Evolutionary conservation across 345 rosid genomes (phyloP).

Genomic region (Gynandropsis gynandra): DNA sequence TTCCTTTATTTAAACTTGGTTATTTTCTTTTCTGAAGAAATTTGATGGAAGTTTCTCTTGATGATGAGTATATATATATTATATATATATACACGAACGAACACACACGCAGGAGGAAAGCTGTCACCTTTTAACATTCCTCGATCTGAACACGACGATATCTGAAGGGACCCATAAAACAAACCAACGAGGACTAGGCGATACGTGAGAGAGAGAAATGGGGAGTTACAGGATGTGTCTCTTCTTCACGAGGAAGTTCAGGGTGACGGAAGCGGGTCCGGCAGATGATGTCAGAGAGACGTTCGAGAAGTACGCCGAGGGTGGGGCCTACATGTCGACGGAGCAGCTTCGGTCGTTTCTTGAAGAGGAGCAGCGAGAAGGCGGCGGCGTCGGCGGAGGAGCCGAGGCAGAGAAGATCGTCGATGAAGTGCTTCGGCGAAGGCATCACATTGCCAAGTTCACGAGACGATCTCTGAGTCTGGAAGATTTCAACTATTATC

Average conservation of each 20-base stretch:
- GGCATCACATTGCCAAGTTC: slow-evolving; percentile 61
- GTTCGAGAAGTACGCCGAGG: slow-evolving; percentile 48
- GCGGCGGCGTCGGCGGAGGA: slow-evolving; percentile 35
- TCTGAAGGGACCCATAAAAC: background rate
- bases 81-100: too few species aligned
- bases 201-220: slow-evolving; percentile 25
- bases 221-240: slow-evolving; percentile 63
- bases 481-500: slow-evolving; percentile 55
- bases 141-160: slow-evolving; percentile 22
- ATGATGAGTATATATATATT: too few species aligned
- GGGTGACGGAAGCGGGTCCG: slow-evolving; percentile 52
- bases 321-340: slow-evolving; percentile 47
- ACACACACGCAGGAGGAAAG: background rate
- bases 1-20: too few species aligned
- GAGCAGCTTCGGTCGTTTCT: slow-evolving; percentile 59
- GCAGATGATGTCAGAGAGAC: slow-evolving; percentile 52
- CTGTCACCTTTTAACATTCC: slow-evolving; percentile 20
- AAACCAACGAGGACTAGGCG: background rate
- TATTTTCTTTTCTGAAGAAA: too few species aligned
- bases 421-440: slow-evolving; percentile 41
- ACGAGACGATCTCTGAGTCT: slow-evolving; percentile 53
- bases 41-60: too few species aligned
- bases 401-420: slow-evolving; percentile 50
- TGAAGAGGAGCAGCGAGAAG: slow-evolving; percentile 43
- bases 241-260: slow-evolving; percentile 69